Evolutionary conservation across 805 yeast species (phyloP).

Genomic region (Zygoascus flipseniorum): DNA sequence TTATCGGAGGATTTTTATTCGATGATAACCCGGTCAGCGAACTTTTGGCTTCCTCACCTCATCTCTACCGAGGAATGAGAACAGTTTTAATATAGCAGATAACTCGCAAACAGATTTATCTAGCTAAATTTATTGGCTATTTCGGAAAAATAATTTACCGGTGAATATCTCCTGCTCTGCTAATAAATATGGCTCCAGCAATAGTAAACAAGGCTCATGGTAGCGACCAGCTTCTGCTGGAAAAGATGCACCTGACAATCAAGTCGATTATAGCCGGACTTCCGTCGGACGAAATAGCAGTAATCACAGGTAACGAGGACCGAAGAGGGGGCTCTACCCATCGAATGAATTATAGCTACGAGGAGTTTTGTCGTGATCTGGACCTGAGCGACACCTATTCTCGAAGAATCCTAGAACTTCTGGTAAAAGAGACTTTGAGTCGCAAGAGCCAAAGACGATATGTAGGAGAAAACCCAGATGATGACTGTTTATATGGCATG

Average conservation of each 20-base stretch:
- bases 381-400: constrained; percentile 19
- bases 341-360: constrained; percentile 15
- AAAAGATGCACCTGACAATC: not conserved
- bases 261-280: not conserved
- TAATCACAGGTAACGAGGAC: not conserved
- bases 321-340: not conserved
- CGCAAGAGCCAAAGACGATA: not conserved
- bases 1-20: not conserved
- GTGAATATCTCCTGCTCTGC: not conserved
- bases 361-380: constrained; percentile 20
- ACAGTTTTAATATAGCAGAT: not conserved
- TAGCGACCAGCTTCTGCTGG: not conserved
- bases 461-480: not conserved
- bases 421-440: constrained; percentile 19
- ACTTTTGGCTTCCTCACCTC: not conserved
- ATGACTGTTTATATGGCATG: not conserved
- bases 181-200: not conserved
- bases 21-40: not conserved
- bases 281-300: not conserved
- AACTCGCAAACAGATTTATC: not conserved
- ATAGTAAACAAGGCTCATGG: not conserved
- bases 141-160: not conserved
- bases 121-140: not conserved
- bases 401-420: constrained; percentile 18
- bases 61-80: not conserved